Conservation (phyloP, 2,329 filamentous ascomycete species). For the Diaporthe caulivora region DNA sequence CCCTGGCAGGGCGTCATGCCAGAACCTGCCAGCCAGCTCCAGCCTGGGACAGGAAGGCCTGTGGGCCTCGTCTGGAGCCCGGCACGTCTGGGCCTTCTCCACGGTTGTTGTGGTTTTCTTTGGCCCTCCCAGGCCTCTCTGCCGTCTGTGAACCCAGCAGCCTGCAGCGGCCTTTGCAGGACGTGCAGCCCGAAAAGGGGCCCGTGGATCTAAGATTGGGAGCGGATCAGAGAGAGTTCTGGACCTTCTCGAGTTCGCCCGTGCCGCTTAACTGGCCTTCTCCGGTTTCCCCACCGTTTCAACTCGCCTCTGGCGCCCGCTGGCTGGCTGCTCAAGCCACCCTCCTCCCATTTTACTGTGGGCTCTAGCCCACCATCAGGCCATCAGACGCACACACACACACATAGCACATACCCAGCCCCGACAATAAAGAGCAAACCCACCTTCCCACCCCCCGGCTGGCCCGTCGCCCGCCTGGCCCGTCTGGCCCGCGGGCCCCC, state of each 20-base stretch:
- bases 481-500: constrained; percentile 14
- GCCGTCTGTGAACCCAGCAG: constrained; percentile 9
- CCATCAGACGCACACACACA: constrained; percentile 5
- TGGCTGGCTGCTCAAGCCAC: neutral
- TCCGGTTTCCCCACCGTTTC: constrained; percentile 40
- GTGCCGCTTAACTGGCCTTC: constrained; percentile 16
- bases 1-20: neutral
- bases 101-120: neutral
- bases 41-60: neutral
- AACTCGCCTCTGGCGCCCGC: neutral
- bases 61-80: constrained; percentile 14
- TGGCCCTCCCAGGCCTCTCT: too few relatives aligned
- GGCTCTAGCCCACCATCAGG: constrained; percentile 20
- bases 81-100: neutral
- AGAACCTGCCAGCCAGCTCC: constrained; percentile 18
- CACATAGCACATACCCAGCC: neutral
- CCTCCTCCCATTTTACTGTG: constrained; percentile 7
- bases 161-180: constrained; percentile 7
- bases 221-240: constrained; percentile 33
- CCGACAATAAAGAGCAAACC: constrained; percentile 11
- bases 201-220: constrained; percentile 36
- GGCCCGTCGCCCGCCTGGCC: constrained; percentile 22
- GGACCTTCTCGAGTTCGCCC: constrained; percentile 23
- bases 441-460: neutral
- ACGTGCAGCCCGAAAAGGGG: constrained; percentile 29